Base-by-base conservation (phyloP, 345 rosid genomes). In the Eucalyptus tenuipes region DNA sequence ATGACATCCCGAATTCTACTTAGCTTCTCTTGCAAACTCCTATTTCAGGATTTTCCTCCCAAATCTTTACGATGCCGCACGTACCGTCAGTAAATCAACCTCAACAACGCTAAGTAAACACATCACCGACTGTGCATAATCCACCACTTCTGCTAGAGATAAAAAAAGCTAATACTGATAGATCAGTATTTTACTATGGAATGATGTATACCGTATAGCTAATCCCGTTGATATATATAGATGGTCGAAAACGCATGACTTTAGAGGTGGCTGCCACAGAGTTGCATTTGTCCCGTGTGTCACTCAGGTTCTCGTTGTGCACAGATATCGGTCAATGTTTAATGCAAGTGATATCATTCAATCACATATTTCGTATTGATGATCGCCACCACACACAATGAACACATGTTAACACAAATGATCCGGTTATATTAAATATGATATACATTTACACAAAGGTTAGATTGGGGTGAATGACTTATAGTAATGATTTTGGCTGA, bases 1-100 rank as follows among this genome's bases (percentile, higher is more conserved):
- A 0, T 18, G 24, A 18, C 0, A 0, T 52, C 10, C 2, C 24
- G 24, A 52, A 52, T 52, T 52, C 4, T 24, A 7, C 55, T 52
- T 18, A 52, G 4, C 24, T 52, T 52, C 4, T 52, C 24, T 52
- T 52, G 55, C 55, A 52, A 52, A 0, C 55, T 52, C 55, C 55
- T 18, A 0, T 52, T 52, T 52, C 55, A 52, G 4, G 55, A 52
- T 52, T 52, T 52, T 52, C 57, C 4, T 52, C 57, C 57, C 57
- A 52, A 52, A 52, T 52, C 57, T 18, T 52, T 0, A 52, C 2
- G 24, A 52, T 7, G 57, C 57, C 57, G 10, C 10, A 52, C 24
- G 0, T 52, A 52, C 4, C 2, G 10, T 52, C 4, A 7, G 57
- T 52, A 52, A 52, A 52, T 52, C 57, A 52, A 52, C 24, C 24